Base-by-base conservation (phyloP, 1,284 basidiomycete genomes). In the Microbotryum violaceum region DNA sequence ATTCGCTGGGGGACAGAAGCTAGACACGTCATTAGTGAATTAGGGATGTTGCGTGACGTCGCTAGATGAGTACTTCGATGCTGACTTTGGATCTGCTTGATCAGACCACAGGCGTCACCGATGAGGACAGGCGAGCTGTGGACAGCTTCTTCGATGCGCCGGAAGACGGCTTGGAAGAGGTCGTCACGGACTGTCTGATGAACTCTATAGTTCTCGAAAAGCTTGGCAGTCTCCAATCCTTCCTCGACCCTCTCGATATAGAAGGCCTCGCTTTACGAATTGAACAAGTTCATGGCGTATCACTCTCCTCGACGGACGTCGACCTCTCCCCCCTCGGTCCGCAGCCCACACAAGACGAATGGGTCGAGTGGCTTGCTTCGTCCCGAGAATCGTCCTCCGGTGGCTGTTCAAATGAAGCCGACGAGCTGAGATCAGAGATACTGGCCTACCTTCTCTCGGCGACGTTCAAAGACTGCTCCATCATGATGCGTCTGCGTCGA, bases 381-480 rank as follows among this genome's bases (percentile, higher is more conserved):
- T 27, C 70, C 59, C 56, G 60, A 50, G 48, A 66, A n/a, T 42
- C n/a, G 16, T 18, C 44, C 45, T 45, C 20, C 33, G 6, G 45
- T 9, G 12, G 42, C 21, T 4, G 44, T 29, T 47, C 25, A 6
- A 37, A 27, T 16, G 14, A 33, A 33, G 25, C 31, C 54, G 46
- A 56, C 54, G 10, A 29, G 44, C 14, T 20, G 27, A 45, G 50
- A 58, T 42, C 47, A 45, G 57, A 29, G 27, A 73, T 85, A 51
- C 77, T 88, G 55, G 85, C 87, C 4, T 91, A 91, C 73, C 78
- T 90, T 42, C 83, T 97, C 52, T 89, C 89, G 10, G 88, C 89
- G n/a, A 88, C 88, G 14, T 91, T 97, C 82, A 97, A 97, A 75
- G 93, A 97, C 75, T 97, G 92, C 75, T 94, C 91, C 2, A 75